Base-by-base conservation (phyloP, 208 protist species). In the Trypanosoma lewisi region DNA sequence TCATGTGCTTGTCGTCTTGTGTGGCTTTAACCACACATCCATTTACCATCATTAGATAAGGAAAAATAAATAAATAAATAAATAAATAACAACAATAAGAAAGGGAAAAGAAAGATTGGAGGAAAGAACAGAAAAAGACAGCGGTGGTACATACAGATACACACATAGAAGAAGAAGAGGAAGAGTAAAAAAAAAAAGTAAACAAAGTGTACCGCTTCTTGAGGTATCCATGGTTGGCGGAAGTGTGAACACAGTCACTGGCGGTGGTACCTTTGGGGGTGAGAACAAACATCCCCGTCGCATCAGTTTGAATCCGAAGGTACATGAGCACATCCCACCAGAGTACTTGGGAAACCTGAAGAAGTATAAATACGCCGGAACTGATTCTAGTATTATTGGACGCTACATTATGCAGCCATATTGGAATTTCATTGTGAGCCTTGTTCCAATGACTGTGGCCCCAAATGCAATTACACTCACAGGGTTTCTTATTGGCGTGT, bases 401-500 rank as follows among this genome's bases (percentile, higher is more conserved):
- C 70, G 73, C 27, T 88, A 90, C 50, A 68, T 97, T 14, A 67
- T 95, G 53, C 76, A 92, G 63, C 80, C 65, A 4, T 97, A 91
- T 69, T 97, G 91, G 89, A 93, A 87, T 60, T 94, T 85, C 56
- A 73, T 91, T 27, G 76, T 97, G 27, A 83, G 63, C 28, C 69
- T 95, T 52, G 72, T 97, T 4, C 91, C 91, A 37, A 89, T 91
- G 87, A 88, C 70, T n/a, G 70, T 97, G 4, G 88, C 91, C 9
- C 89, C 91, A 1, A 97, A 97, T 75, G 36, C 77, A 23, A 84
- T 97, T 63, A 97, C 91, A 19, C 76, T 97, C 17, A 81, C 76
- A 8, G 91, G 91, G 0, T 93, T 95, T 72, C 33, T 87, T 17
- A 67, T 91, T 27, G 81, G 85, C 45, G 67, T 91, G 42, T 91